Conservation (phyloP, 169 alveolate species). For the Eimeria necatrix region DNA sequence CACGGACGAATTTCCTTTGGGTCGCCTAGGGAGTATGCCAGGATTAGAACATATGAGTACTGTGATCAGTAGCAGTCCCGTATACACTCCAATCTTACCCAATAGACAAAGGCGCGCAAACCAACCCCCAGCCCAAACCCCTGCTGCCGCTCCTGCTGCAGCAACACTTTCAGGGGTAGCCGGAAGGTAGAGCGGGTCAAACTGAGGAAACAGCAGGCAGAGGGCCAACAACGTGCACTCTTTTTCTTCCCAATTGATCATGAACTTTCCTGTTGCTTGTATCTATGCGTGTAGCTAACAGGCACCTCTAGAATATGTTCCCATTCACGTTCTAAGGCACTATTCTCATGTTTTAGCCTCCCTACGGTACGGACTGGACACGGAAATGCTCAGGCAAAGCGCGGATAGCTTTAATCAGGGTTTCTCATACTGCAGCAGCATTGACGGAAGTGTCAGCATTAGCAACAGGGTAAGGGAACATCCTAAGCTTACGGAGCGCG, state of each 20-base stretch:
- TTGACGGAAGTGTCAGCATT: too few species aligned
- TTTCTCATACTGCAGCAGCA: too few species aligned
- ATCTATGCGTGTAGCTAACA: too few species aligned
- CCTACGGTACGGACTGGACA: too few species aligned
- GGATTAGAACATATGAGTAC: conserved; percentile 10
- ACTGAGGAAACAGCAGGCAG: not conserved
- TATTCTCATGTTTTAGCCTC: too few species aligned
- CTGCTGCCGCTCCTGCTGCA: conserved; percentile 15
- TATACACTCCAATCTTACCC: not conserved
- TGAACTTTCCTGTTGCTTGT: too few species aligned
- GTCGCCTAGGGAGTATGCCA: not conserved
- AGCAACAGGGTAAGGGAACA: not conserved
- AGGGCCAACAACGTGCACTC: not conserved
- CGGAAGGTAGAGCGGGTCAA: conserved; percentile 7
- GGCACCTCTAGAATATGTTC: too few species aligned
- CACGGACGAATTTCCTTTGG: conserved; percentile 30
- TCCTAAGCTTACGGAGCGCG: conserved; percentile 12
- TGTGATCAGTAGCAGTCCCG: not conserved
- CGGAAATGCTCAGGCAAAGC: too few species aligned
- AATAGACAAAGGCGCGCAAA: not conserved
- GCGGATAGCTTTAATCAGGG: too few species aligned
- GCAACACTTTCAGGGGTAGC: conserved; percentile 4
- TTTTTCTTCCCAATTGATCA: too few species aligned
- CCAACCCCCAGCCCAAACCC: conserved; percentile 10
- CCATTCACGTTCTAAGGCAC: too few species aligned